Evolutionary conservation across 257 asterid genomes (phyloP).

Genomic region (Solanum megistacrolobum): DNA sequence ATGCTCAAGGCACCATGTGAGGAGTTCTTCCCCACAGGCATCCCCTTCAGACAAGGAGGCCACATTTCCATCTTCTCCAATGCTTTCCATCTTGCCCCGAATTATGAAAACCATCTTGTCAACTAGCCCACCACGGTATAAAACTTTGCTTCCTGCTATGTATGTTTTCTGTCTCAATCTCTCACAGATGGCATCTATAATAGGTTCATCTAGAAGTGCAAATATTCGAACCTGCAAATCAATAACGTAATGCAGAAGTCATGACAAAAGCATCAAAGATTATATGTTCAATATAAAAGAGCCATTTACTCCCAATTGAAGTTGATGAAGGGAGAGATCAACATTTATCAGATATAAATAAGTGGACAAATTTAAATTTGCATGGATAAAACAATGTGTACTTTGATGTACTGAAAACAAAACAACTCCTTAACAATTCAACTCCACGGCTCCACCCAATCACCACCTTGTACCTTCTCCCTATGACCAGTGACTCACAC

Average conservation of each 20-base stretch:
- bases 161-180: constrained; percentile 74
- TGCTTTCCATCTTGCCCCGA: constrained; percentile 79
- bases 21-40: constrained; percentile 94
- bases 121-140: constrained; percentile 54
- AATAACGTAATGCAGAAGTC: neutral
- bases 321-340: neutral
- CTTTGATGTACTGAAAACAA: neutral
- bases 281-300: neutral
- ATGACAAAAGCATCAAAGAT: neutral
- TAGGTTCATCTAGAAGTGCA: constrained; percentile 66
- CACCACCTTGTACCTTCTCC: neutral
- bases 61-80: constrained; percentile 54
- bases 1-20: constrained; percentile 92
- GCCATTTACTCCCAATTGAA: neutral
- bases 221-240: constrained; percentile 65
- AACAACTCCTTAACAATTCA: neutral
- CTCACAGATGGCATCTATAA: constrained; percentile 81
- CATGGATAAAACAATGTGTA: neutral
- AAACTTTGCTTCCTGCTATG: constrained; percentile 58
- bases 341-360: neutral
- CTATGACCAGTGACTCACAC: neutral
- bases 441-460: neutral
- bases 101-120: constrained; percentile 87
- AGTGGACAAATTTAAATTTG: neutral
- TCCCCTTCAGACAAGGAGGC: constrained; percentile 64